Evolutionary conservation across 176 grass and related monocot species (phyloP).

Genomic region (Juncus effusus): DNA sequence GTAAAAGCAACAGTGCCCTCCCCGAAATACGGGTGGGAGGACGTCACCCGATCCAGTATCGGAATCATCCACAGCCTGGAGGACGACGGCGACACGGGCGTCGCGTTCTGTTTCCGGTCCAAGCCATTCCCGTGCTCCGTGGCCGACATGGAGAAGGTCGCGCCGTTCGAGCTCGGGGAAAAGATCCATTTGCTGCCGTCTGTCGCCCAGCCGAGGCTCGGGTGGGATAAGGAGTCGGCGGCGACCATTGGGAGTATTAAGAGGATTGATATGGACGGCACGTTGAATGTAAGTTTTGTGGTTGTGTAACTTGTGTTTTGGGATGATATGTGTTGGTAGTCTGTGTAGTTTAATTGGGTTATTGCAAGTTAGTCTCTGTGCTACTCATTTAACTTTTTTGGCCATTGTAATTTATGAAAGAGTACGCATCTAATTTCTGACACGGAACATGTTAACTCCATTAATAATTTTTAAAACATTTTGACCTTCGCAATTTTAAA

Average conservation of each 20-base stretch:
- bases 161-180: constrained; percentile 77
- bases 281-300: constrained; percentile 72
- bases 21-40: constrained; percentile 99
- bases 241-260: constrained; percentile 84
- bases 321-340: not conserved
- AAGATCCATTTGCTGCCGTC: constrained; percentile 88
- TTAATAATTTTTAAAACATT: too few relatives aligned
- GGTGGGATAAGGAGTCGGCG: constrained; percentile 94
- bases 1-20: constrained; percentile 91
- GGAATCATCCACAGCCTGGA: constrained; percentile 91
- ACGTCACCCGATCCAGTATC: constrained; percentile 83
- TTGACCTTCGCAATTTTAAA: too few relatives aligned
- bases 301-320: not conserved
- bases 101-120: constrained; percentile 86
- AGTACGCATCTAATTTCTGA: too few relatives aligned
- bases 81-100: constrained; percentile 95
- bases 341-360: too few relatives aligned
- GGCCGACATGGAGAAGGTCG: constrained; percentile 82
- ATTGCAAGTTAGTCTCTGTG: too few relatives aligned
- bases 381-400: too few relatives aligned
- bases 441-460: too few relatives aligned
- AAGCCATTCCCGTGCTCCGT: constrained; percentile 85
- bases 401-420: too few relatives aligned
- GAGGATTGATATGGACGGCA: constrained; percentile 98
- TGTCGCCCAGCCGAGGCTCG: constrained; percentile 83